Evolutionary conservation across 768 basidiomycete genomes (phyloP), one percentile per base, ranked within the genome.

Genomic region (Podaxis pistillaris): DNA sequence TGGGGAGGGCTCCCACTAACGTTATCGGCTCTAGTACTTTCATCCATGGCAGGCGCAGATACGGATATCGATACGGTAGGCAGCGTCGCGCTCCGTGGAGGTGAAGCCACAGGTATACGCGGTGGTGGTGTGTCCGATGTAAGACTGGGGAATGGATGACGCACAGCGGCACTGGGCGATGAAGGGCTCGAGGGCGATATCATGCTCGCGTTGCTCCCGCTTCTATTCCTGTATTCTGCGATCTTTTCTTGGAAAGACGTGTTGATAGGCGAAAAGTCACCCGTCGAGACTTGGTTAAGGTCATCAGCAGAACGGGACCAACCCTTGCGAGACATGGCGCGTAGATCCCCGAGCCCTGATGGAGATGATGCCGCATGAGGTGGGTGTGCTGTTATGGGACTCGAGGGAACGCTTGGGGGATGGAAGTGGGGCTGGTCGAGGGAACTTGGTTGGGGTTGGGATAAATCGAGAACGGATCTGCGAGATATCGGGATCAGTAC

Each of bases 271-370:
- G 78, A 71, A 60, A 76, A 72, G 26, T 68, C 64, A 51, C 65
- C 58, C 0, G 74, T 67, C 0, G 79, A 78, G 54, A 86, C 74
- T 70, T 83, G 85, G 68, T 84, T 82, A 56, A 93, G 81, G 71
- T 94, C 91, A 69, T 93, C 91, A 22, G 85, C 90, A 5, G 90
- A 92, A 70, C 79, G 86, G 26, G 90, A 91, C 91, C 91, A 93
- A 12, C 81, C 82, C 70, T 85, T 88, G 68, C 85, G 82, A 0
- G 90, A 89, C 9, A 91, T 85, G 54, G 72, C 76, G 49, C 89
- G 85, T 54, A 93, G 79, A 73, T 93, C 91, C 3, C 89, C 90
- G 4, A 83, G 76, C 1, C 75, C 75, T 12, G 73, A 44, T 46
- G 47, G 36, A 6, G 66, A 65, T 12, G 36, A 63, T 33, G 71